Evolutionary conservation across 2,329 filamentous ascomycete species (phyloP), one percentile per base, ranked within the genome.

Genomic region (Pseudopyricularia cyperi): DNA sequence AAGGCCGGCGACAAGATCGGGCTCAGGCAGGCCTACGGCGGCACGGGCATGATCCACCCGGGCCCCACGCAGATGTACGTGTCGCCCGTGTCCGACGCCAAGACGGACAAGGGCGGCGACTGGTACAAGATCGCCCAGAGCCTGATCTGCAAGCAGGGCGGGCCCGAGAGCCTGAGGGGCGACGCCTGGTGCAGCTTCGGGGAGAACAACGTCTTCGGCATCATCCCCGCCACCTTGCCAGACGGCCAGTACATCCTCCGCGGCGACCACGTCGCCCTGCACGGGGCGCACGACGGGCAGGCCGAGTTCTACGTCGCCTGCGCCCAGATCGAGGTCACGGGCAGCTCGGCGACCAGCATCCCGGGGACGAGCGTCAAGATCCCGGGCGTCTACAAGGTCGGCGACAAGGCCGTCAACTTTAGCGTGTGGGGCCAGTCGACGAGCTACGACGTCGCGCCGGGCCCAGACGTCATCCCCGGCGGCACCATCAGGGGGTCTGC

Each of bases 231-330:
- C 2, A 54, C 56, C 37, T 48, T 63, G 7, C 57, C 57, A 2
- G 48, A 56, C 26, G 62, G 62, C 48, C 60, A 61, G 52, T 63
- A 73, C 54, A 63, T 74, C n/a, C 59, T 74, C 19, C 63, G 71
- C 33, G 68, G 69, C 22, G 70, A 73, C 57, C 65, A 65, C 28
- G 67, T 73, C 46, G 70, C 69, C 11, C 61, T 73, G 19, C 71
- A 73, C 55, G 60, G 64, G 8, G 69, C 69, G 4, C 58, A 57
- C 6, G 32, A 53, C 4, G 63, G 57, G 19, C 58, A 59, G 3
- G 62, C 62, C 1, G 61, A 64, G 44, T 57, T 62, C n/a, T 64
- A 64, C 60, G 59, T 62, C 59, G 60, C 56, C 2, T 64, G 62
- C 54, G 61, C 54, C 55, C 61, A 64, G 54, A 53, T 63, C 30